These are phyloP conservation scores for Pisolithus albus DNA, from an alignment of 768 basidiomycete species.

Conservation along the genomic window DNA sequence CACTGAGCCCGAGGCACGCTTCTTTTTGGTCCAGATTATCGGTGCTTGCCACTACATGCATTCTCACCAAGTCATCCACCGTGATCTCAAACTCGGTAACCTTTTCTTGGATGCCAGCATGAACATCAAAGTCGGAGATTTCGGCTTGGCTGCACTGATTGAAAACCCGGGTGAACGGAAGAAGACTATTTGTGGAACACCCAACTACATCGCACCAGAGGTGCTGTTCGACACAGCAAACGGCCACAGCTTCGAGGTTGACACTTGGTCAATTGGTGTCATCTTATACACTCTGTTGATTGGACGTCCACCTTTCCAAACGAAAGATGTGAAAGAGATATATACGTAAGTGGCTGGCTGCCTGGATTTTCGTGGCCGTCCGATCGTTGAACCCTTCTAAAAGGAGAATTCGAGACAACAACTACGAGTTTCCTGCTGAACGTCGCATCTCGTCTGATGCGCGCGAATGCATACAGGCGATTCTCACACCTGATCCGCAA, in stretches of 20 bases:
- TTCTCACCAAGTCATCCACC: slow-evolving; percentile 91
- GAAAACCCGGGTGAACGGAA: slow-evolving; percentile 95
- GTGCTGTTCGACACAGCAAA: slow-evolving; percentile 93
- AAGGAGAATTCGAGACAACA: slow-evolving; percentile 88
- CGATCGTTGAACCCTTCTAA: slow-evolving; percentile 5
- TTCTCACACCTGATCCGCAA: slow-evolving; percentile 79
- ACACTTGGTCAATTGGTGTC: slow-evolving; percentile 96
- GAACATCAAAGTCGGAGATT: slow-evolving; percentile 97
- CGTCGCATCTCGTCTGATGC: slow-evolving; percentile 64
- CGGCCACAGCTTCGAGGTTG: slow-evolving; percentile 97
- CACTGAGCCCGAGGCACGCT: slow-evolving; percentile 88
- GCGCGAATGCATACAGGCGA: slow-evolving; percentile 71
- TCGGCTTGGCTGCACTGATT: slow-evolving; percentile 93
- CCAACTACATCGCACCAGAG: slow-evolving; percentile 98
- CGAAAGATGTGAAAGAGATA: slow-evolving; percentile 94
- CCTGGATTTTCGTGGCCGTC: background rate
- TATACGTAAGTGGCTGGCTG: slow-evolving; percentile 60
- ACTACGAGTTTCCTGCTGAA: slow-evolving; percentile 86
- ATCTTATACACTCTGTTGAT: slow-evolving; percentile 92
- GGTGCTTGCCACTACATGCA: slow-evolving; percentile 99
- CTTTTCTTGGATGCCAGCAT: slow-evolving; percentile 85
- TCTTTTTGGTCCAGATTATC: slow-evolving; percentile 90
- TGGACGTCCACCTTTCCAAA: slow-evolving; percentile 97
- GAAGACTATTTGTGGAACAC: slow-evolving; percentile 98
- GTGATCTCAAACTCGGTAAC: slow-evolving; percentile 95